Evolutionary conservation across 169 alveolate species (phyloP).

Genomic region (Cryptosporidium baileyi): DNA sequence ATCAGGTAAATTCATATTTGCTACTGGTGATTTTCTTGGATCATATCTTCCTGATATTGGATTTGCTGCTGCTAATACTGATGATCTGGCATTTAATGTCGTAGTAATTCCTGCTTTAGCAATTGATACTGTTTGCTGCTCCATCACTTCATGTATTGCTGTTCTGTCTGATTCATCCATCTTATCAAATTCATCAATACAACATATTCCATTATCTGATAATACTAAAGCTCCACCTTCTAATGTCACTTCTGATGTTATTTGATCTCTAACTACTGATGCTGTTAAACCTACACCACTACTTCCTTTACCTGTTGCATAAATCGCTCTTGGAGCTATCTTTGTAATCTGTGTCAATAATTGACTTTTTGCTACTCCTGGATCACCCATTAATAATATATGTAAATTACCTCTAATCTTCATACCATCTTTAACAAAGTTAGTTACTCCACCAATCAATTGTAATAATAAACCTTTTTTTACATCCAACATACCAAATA

Average conservation of each 20-base stretch:
- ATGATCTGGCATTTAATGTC: slow-evolving; percentile 87
- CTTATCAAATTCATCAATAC: slow-evolving; percentile 98
- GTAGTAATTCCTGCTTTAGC: slow-evolving; percentile 97
- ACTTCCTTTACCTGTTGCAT: slow-evolving; percentile 96
- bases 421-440: slow-evolving; percentile 92
- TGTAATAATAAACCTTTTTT: slow-evolving; percentile 93
- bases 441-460: slow-evolving; percentile 93
- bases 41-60: slow-evolving; percentile 96
- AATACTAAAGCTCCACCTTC: slow-evolving; percentile 99
- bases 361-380: slow-evolving; percentile 98
- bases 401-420: slow-evolving; percentile 98
- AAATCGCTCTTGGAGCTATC: slow-evolving; percentile 91
- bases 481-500: slow-evolving; percentile 95
- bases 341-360: slow-evolving; percentile 88
- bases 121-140: slow-evolving; percentile 96
- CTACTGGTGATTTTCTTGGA: slow-evolving; percentile 87
- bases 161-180: slow-evolving; percentile 97
- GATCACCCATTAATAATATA: slow-evolving; percentile 96
- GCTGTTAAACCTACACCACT: slow-evolving; percentile 99
- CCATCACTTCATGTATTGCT: slow-evolving; percentile 98
- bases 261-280: slow-evolving; percentile 94
- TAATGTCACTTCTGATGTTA: slow-evolving; percentile 84
- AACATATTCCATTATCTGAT: slow-evolving; percentile 97
- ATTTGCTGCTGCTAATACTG: slow-evolving; percentile 98
- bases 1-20: slow-evolving; percentile 96